Conservation (phyloP, 768 basidiomycete genomes). For the Boletus coccyginus region DNA sequence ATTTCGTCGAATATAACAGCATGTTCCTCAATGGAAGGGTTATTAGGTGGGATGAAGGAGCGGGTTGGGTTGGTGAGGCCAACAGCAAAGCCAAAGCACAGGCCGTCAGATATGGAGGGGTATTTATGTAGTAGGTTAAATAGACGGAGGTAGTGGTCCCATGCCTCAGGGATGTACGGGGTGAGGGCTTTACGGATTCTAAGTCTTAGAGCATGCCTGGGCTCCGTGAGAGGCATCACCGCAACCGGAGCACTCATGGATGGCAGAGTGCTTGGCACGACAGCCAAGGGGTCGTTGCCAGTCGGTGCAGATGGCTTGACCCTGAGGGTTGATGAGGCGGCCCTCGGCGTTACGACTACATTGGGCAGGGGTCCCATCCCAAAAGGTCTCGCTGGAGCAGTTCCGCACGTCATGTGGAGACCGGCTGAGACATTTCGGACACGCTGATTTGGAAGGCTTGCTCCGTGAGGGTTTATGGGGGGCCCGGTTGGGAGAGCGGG, state of each 20-base stretch:
- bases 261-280: not conserved
- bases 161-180: not conserved
- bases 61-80: not conserved
- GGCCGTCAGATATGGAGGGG: not conserved
- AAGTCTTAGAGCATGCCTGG: not conserved
- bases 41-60: not conserved
- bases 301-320: too few relatives aligned
- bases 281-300: too few relatives aligned
- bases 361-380: too few relatives aligned
- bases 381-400: not conserved
- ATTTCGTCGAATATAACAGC: not conserved
- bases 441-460: not conserved
- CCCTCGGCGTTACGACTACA: too few relatives aligned
- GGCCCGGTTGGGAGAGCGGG: not conserved
- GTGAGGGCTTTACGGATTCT: not conserved
- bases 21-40: not conserved
- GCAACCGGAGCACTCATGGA: not conserved
- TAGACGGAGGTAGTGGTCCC: not conserved
- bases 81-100: not conserved
- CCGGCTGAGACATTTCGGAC: not conserved
- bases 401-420: not conserved
- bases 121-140: not conserved
- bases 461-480: not conserved
- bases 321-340: too few relatives aligned
- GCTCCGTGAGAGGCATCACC: rapidly evolving